Conservation (phyloP, 768 basidiomycete genomes). For the Paxillus ammoniavirescens region DNA sequence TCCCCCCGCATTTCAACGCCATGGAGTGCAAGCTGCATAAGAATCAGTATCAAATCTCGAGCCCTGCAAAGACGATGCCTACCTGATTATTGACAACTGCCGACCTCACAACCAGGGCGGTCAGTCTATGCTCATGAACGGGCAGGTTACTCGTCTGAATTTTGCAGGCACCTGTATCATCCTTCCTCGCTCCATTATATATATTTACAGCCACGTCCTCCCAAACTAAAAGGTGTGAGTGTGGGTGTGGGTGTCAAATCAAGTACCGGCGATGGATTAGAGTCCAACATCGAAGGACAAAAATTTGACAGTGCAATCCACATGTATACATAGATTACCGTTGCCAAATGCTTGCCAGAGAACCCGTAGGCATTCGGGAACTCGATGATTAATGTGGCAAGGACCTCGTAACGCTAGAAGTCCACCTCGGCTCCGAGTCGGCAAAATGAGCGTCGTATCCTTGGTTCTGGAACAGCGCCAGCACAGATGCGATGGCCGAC, state of each 20-base stretch:
- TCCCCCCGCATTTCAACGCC: slow-evolving; percentile 67
- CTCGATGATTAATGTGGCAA: neutral
- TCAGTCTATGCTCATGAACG: slow-evolving; percentile 75
- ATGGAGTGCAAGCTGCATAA: slow-evolving; percentile 87
- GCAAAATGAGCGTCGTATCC: neutral
- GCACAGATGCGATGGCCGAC: neutral
- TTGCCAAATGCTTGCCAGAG: no score
- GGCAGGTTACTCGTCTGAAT: slow-evolving; percentile 40
- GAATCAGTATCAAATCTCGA: slow-evolving; percentile 80
- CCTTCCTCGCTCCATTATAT: neutral
- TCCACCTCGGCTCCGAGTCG: slow-evolving; percentile 1
- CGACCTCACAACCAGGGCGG: no score
- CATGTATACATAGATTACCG: neutral
- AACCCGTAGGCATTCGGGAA: neutral
- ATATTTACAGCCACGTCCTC: neutral
- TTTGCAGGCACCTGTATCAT: slow-evolving; percentile 12
- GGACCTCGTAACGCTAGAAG: neutral
- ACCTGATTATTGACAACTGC: slow-evolving; percentile 89
- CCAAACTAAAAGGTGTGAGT: no score
- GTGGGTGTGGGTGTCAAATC: no score
- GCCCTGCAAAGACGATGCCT: slow-evolving; percentile 77
- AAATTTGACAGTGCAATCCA: no score
- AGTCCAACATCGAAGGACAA: no score
- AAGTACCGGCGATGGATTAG: no score
- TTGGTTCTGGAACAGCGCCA: neutral